Base-by-base conservation (phyloP, 108 stramenopile species). In the Parietichytrium sp. region DNA sequence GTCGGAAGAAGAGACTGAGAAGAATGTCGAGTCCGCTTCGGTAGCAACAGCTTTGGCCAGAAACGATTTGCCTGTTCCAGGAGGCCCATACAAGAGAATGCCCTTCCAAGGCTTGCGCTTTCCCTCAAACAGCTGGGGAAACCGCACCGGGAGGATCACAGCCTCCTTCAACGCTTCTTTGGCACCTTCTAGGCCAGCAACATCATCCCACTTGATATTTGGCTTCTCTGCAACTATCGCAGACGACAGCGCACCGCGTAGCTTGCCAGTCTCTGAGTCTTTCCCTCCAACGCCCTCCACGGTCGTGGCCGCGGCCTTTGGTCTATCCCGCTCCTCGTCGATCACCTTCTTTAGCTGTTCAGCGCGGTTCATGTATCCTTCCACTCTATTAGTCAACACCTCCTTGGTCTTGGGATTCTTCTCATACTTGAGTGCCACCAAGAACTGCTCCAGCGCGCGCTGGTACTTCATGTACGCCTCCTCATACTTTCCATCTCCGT, bases 31-130 rank as follows among this genome's bases (percentile, higher is more conserved):
- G 83, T 99, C 96, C 2, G 97, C 94, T 84, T 99, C 98, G 12
- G 98, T 99, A 3, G 98, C 98, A 15, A 99, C 97, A 0, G 98
- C 98, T 88, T 98, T 99, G 78, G 98, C 98, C 13, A 99, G 85
- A 84, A 93, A 98, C 18, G 95, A 95, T 87, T 99, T 99, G 16
- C 94, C 93, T 48, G 83, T 81, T 12, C 83, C 83, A 6, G 83
- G 79, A 51, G 83, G 83, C 16, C 98, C 98, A 81, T 95, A 99
- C 13, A 99, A 83, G 49, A 99, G 83, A 80, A 99, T 97, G 47
- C 97, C 95, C 87, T 95, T 94, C 89, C 94, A 95, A 1, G 95
- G 95, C 47, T 85, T 83, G 29, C 95, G 86, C 82, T 97, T 94
- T 50, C 96, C 96, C n/a, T 91, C 92, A 80, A 95, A 97, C 4